Conservation (phyloP, 2,329 filamentous ascomycete genomes). For the Ceratocystis papillata region DNA sequence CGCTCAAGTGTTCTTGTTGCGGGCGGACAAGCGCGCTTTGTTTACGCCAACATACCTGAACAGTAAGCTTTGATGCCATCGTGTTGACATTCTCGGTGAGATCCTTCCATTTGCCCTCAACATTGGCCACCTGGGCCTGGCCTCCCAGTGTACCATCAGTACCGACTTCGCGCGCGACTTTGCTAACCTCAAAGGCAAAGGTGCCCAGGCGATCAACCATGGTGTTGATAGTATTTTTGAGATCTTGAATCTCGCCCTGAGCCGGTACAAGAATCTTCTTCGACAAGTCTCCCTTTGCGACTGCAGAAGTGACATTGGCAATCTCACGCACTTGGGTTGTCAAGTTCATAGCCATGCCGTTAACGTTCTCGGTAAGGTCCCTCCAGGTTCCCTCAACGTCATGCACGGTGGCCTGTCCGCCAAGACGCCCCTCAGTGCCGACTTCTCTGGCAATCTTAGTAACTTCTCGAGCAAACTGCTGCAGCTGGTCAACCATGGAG, state of each 20-base stretch:
- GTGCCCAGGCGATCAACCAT: conserved; percentile 97
- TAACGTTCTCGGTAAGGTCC: conserved; percentile 89
- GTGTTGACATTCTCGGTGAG: conserved; percentile 83
- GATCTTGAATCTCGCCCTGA: conserved; percentile 82
- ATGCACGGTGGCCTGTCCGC: conserved; percentile 89
- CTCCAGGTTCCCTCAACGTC: conserved; percentile 97
- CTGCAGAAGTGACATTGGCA: conserved; percentile 88
- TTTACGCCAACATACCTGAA: conserved; percentile 40
- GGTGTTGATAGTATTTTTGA: conserved; percentile 97
- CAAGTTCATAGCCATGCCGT: conserved; percentile 96
- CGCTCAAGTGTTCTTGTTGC: background rate
- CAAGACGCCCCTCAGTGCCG: conserved; percentile 86
- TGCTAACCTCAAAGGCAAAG: conserved; percentile 93
- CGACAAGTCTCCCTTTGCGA: conserved; percentile 85
- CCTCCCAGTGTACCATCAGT: conserved; percentile 91
- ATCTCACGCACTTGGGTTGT: conserved; percentile 97
- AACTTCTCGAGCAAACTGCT: conserved; percentile 93
- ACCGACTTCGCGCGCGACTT: conserved; percentile 88
- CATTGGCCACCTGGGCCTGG: conserved; percentile 85
- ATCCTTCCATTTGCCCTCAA: conserved; percentile 97
- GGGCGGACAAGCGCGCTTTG: too few species aligned
- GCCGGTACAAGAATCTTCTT: conserved; percentile 94
- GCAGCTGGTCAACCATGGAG: conserved; percentile 95
- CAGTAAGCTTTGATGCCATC: conserved; percentile 57
- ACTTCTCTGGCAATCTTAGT: conserved; percentile 94